Evolutionary conservation across 352 stramenopile species (phyloP).

Genomic region (Globisporangium paddicum): DNA sequence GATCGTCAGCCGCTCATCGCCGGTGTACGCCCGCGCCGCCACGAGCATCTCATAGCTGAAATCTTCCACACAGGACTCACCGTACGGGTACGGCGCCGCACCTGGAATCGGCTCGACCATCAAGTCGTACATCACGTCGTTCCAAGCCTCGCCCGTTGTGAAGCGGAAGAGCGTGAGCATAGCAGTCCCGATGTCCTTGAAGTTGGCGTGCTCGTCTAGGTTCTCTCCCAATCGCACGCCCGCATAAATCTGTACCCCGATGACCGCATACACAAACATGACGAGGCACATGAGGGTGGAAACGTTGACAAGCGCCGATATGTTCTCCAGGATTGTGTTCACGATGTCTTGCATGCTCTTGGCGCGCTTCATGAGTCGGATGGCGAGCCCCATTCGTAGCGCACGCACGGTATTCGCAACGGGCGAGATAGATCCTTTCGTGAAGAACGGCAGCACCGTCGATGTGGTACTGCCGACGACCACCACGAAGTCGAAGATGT

Average conservation of each 20-base stretch:
- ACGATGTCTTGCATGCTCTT: conserved; percentile 62
- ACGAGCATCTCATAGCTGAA: conserved; percentile 28
- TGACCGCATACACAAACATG: conserved; percentile 78
- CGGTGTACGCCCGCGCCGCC: conserved; percentile 17
- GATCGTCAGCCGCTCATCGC: conserved; percentile 30
- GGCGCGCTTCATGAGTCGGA: conserved; percentile 41
- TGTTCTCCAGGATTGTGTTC: conserved; percentile 61
- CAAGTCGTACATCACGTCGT: conserved; percentile 77
- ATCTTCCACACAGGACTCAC: conserved; percentile 30
- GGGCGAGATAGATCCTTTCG: conserved; percentile 33
- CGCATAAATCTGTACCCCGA: conserved; percentile 73
- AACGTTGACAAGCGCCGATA: conserved; percentile 76
- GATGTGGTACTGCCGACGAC: conserved; percentile 38
- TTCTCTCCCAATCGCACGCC: conserved; percentile 44
- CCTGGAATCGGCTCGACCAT: conserved; percentile 31
- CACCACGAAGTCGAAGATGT: conserved; percentile 66
- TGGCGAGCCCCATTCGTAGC: conserved; percentile 54
- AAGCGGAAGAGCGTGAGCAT: conserved; percentile 67
- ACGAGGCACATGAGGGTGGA: conserved; percentile 59
- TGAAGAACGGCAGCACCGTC: conserved; percentile 36
- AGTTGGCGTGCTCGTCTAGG: conserved; percentile 61
- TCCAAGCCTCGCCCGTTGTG: conserved; percentile 69
- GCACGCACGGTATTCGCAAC: conserved; percentile 54
- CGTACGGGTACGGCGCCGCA: conserved; percentile 21
- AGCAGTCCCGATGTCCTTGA: conserved; percentile 41